Base-by-base conservation (phyloP, 805 yeast species). In the Candida manassasensis region DNA sequence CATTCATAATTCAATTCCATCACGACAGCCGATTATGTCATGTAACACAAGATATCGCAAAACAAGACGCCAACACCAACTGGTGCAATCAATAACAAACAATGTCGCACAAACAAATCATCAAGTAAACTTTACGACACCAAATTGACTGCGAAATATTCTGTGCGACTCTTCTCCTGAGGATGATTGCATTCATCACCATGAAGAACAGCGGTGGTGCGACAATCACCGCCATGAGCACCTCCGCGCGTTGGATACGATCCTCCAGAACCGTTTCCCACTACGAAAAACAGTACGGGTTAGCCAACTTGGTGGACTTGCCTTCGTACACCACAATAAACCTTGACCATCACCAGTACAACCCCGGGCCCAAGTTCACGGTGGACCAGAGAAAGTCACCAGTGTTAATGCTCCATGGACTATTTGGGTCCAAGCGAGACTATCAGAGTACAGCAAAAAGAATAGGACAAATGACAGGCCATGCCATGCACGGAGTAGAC, bases 341-440 rank as follows among this genome's bases (percentile, higher is more conserved):
- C 12, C 12, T 24, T 8, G 27, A 24, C 6, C 29, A n/a, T 17
- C 29, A 33, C 11, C 38, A 36, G 21, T 50, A 35, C 19, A 46
- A 44, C 22, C 35, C 36, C 7, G 36, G 38, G 7, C 34, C 34
- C 19, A n/a, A 12, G 4, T 28, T 22, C 3, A 36, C 25, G 6
- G 19, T 32, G 6, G 40, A 42, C 21, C 18, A 34, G 7, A 29
- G 14, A 3, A 19, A 34, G 32, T 38, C 59, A 1, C 73, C 77
- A 1, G 52, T 69, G 2, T 42, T 77, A 7, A 49, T 75, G 47
- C 45, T 77, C 10, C 83, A 77, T 48, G 83, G 83, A 1, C 59
- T 75, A 18, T 65, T 77, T 35, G 83, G 81, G 0, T 65, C 71
- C 4, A 60, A 59, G 26, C 61, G 58, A 34, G 69, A 67, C 47